A percentile compares a stretch with the other conserved stretches of the same genome.
These are phyloP conservation scores for Colletotrichum echinochloae DNA, from an alignment of 2,329 filamentous ascomycete species.

Conservation along the genomic window DNA sequence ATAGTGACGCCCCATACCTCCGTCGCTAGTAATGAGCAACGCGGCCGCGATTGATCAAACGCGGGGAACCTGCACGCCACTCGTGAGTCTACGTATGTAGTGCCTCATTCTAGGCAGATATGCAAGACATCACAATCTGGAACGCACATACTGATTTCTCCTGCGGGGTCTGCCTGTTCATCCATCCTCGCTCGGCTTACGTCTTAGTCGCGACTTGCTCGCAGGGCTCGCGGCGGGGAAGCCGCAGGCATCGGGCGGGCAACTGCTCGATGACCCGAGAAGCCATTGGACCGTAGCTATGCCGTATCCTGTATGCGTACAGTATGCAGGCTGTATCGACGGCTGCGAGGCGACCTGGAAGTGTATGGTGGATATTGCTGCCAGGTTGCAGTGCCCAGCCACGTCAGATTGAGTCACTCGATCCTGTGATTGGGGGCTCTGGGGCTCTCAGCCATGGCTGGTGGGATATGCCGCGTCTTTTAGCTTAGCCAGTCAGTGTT, in stretches of 20 bases:
- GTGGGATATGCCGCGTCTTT: neutral
- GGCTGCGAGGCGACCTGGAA: neutral
- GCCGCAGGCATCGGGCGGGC: no score
- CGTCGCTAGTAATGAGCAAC: neutral
- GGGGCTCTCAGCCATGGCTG: neutral
- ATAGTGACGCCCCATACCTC: no score
- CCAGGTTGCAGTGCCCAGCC: constrained; percentile 8
- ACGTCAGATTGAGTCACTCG: neutral
- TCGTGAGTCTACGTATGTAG: no score
- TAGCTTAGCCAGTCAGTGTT: neutral
- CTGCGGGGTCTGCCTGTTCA: neutral
- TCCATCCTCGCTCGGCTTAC: neutral
- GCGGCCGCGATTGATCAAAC: neutral
- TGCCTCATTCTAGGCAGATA: neutral
- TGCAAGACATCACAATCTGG: neutral
- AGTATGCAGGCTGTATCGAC: neutral
- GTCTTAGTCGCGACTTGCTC: neutral
- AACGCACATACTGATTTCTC: neutral
- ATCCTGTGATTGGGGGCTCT: neutral
- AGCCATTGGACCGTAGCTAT: neutral
- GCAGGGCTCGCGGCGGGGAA: neutral
- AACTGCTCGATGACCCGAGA: neutral
- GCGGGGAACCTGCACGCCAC: neutral
- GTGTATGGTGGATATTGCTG: neutral
- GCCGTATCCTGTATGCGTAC: neutral